Percentiles rank a stretch among this genome's conserved stretches.
These are phyloP conservation scores for Fusarium sp. DNA, from an alignment of 2,329 filamentous ascomycete genomes.

Conservation along the genomic window DNA sequence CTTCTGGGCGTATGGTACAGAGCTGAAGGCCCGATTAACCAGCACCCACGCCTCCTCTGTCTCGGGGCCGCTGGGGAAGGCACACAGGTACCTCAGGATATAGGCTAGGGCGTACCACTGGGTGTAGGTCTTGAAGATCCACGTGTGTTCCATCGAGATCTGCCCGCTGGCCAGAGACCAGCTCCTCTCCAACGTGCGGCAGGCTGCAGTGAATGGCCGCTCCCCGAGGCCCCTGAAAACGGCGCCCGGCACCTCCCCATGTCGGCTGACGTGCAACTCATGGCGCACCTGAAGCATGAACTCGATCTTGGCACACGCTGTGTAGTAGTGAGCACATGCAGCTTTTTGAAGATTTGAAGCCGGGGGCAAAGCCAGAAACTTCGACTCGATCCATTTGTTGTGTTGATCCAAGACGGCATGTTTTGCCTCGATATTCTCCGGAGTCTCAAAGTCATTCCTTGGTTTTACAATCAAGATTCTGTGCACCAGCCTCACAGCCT, in stretches of 20 bases:
- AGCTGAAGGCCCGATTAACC: not conserved
- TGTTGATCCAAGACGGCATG: not conserved
- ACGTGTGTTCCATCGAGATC: slow-evolving; percentile 1
- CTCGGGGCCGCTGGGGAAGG: slow-evolving; percentile 4
- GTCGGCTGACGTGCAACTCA: not conserved
- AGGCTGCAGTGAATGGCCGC: slow-evolving; percentile 8
- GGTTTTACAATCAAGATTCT: not conserved
- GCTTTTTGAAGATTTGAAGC: not conserved
- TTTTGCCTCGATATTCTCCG: not conserved
- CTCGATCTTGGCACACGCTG: slow-evolving; percentile 14
- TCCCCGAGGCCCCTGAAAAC: slow-evolving; percentile 1
- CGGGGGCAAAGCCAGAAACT: not conserved
- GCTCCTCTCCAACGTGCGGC: slow-evolving; percentile 2
- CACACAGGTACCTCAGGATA: slow-evolving; percentile 14
- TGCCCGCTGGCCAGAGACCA: slow-evolving; percentile 1
- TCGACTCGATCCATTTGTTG: not conserved
- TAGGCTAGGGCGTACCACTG: slow-evolving; percentile 23
- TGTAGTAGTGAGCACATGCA: slow-evolving; percentile 8
- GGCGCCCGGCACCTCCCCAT: not conserved
- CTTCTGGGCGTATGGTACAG: not conserved
- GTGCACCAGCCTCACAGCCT: slow-evolving; percentile 4
- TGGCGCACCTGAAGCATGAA: slow-evolving; percentile 20
- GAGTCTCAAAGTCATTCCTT: not conserved
- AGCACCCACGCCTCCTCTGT: slow-evolving; percentile 11
- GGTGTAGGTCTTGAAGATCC: slow-evolving; percentile 17